Base-by-base conservation (phyloP, 306 rosid species). In the Corylus americana region DNA sequence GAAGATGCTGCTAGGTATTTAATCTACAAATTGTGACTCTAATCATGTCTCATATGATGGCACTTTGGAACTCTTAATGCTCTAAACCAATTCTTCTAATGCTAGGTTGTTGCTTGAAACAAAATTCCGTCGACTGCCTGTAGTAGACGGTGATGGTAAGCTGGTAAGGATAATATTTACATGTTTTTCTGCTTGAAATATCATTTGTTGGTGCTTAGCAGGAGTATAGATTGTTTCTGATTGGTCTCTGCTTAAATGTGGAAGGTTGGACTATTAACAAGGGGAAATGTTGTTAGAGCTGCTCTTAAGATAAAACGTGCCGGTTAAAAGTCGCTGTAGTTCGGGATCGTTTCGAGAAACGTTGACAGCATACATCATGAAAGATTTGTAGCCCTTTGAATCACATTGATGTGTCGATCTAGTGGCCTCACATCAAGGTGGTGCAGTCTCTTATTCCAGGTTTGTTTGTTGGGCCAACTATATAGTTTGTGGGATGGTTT, bases 221-320 rank as follows among this genome's bases (percentile, higher is more conserved):
- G 49, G 55, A 22, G 27, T 54, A 3, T 54, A 3, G 62, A 53
- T 77, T 37, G n/a, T 35, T 20, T 77, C 86, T 88, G 45, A 42
- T 53, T 64, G 69, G 10, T 86, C 80, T 80, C 66, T 80, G 68
- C 74, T 81, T 72, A 18, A 54, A 54, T 82, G 37, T 77, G 22
- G 74, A 71, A 94, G 99, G 98, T 90, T 86, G 98, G 97, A 45
- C 88, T 95, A 71, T 87, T 95, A 55, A 90, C 98, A 16, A 85
- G 98, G 84, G 98, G 98, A 61, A 87, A 90, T 75, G 93, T 95
- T 48, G 98, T 95, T 53, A 89, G 86, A 85, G 98, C 98, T 64
- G 98, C 98, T 27, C 88, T 95, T 70, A 89, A 87, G 79, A 87
- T 93, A 75, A 93, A 95, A 83, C 94, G 91, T 0, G 87, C 89